Evolutionary conservation across 208 protist species (phyloP).

Genomic region (Trypanosoma caninum): DNA sequence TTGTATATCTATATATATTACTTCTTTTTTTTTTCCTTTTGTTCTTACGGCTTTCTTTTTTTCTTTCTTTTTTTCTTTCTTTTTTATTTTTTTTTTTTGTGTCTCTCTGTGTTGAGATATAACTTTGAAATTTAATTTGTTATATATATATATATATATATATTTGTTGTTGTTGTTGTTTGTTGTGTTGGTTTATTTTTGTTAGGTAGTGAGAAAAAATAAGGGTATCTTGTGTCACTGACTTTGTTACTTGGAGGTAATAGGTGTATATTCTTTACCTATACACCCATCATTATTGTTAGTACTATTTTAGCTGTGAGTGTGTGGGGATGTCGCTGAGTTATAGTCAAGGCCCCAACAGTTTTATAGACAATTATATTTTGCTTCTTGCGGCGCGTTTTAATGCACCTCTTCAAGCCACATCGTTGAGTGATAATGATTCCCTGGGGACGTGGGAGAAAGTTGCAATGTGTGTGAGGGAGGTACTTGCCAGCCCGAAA

Average conservation of each 20-base stretch:
- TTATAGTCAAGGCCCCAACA: constrained; percentile 38
- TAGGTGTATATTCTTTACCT: neutral
- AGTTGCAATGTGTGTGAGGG: constrained; percentile 54
- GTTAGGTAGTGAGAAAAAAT: neutral
- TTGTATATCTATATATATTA: neutral
- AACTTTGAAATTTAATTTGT: too few relatives aligned
- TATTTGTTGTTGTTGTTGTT: constrained; percentile 26
- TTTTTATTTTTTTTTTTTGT: constrained; percentile 17
- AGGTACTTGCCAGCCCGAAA: constrained; percentile 36
- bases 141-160: constrained; percentile 21
- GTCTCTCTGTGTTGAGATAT: too few relatives aligned
- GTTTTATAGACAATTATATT: constrained; percentile 86
- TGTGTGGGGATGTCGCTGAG: neutral
- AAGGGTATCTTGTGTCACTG: neutral
- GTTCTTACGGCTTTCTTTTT: neutral
- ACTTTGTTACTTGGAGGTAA: neutral
- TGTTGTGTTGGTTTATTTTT: neutral
- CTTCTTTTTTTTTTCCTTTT: neutral
- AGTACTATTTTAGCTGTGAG: neutral
- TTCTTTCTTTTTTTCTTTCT: neutral
- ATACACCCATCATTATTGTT: neutral
- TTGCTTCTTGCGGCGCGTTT: constrained; percentile 78
- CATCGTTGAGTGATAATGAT: neutral
- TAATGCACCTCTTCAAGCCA: constrained; percentile 43
- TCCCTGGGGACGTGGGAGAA: constrained; percentile 38